phyloP scores from a whole-genome alignment of 1,139 yeast genomes.

The Scheffersomyces insectosa region DNA sequence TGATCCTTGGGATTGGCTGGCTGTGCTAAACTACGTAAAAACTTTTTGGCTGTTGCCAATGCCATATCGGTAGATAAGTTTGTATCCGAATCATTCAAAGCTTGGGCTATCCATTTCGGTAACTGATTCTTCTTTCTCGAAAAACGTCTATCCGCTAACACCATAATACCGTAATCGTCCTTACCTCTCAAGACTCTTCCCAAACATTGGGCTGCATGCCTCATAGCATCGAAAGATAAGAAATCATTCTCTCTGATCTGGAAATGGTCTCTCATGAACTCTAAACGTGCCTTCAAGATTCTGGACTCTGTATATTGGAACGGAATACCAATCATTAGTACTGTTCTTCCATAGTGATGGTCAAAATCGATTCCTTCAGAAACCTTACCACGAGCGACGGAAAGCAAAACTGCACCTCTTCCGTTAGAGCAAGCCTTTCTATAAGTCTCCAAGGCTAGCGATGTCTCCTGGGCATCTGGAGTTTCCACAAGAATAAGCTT shows the following conservation, averaged over 20 bases:
- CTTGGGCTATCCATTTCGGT: slow-evolving; percentile 98
- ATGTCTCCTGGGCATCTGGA: slow-evolving; percentile 98
- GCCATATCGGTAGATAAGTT: slow-evolving; percentile 98
- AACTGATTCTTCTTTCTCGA: slow-evolving; percentile 81
- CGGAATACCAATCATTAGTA: slow-evolving; percentile 97
- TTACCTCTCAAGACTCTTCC: slow-evolving; percentile 97
- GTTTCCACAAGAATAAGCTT: slow-evolving; percentile 95
- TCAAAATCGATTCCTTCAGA: slow-evolving; percentile 99
- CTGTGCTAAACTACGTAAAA: slow-evolving; percentile 90
- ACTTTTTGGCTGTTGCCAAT: slow-evolving; percentile 88
- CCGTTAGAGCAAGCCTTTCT: slow-evolving; percentile 97
- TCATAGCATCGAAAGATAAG: slow-evolving; percentile 96
- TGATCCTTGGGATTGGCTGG: slow-evolving; percentile 89
- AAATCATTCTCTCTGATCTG: slow-evolving; percentile 93
- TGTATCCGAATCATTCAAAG: slow-evolving; percentile 84
- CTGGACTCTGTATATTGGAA: slow-evolving; percentile 98
- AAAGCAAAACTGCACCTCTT: slow-evolving; percentile 90
- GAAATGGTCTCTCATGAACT: slow-evolving; percentile 87
- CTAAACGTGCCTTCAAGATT: slow-evolving; percentile 89
- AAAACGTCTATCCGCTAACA: slow-evolving; percentile 90
- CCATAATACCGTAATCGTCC: slow-evolving; percentile 99
- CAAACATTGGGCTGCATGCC: slow-evolving; percentile 98
- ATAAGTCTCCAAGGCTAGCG: slow-evolving; percentile 91
- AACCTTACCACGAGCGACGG: slow-evolving; percentile 98
- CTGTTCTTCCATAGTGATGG: slow-evolving; percentile 97